phyloP scores from a whole-genome alignment of 2,329 filamentous ascomycete species.

The Zalaria sp. region DNA sequence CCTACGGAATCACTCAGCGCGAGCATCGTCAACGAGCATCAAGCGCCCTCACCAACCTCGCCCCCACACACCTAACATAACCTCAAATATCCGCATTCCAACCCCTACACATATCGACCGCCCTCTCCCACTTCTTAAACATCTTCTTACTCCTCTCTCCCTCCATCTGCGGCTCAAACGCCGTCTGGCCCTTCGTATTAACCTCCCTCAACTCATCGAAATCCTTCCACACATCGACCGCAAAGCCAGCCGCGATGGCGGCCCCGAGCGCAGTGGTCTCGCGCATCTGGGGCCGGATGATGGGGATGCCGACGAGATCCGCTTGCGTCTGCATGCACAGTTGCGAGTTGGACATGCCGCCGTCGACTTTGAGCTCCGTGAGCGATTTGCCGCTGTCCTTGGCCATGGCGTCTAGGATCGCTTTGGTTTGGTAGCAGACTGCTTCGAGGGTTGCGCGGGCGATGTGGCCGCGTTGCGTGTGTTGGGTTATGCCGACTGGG shows the following conservation, averaged over 20 bases:
- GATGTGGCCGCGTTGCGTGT: conserved; percentile 75
- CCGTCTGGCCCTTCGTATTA: conserved; percentile 53
- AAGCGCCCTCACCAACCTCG: too few species aligned
- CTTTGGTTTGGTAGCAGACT: conserved; percentile 84
- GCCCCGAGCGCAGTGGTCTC: conserved; percentile 83
- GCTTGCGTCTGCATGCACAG: conserved; percentile 87
- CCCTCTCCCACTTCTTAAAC: conserved; percentile 61
- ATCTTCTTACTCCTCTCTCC: conserved; percentile 44
- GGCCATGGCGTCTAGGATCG: conserved; percentile 84
- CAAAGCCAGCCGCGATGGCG: conserved; percentile 79
- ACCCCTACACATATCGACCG: conserved; percentile 65
- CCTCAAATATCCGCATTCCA: conserved; percentile 48
- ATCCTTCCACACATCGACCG: conserved; percentile 62
- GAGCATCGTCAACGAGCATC: too few species aligned
- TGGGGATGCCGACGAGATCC: conserved; percentile 69
- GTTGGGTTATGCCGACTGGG: conserved; percentile 32
- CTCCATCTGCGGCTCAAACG: conserved; percentile 54
- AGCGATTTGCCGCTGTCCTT: conserved; percentile 67
- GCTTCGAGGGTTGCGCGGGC: conserved; percentile 82
- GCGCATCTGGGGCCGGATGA: conserved; percentile 74
- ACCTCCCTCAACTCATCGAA: conserved; percentile 61
- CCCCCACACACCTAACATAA: too few species aligned
- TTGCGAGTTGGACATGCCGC: conserved; percentile 78
- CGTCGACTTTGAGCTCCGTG: conserved; percentile 66
- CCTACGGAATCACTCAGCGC: too few species aligned